Conservation (phyloP, 345 rosid genomes). For the Hirschfeldia incana region DNA sequence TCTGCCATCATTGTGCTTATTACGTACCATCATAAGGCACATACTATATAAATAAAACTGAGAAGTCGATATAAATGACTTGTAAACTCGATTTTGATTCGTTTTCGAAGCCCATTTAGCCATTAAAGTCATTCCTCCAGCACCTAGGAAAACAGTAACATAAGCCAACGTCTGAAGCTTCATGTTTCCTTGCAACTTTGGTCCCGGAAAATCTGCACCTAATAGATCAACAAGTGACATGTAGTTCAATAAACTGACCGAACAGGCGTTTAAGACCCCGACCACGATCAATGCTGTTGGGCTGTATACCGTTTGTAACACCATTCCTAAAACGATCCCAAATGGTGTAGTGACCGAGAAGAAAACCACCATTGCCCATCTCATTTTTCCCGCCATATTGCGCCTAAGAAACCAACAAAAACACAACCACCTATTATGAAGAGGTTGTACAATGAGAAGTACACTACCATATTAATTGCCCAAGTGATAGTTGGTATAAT, state of each 20-base stretch:
- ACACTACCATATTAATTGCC: background rate
- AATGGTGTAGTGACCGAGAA: conserved; percentile 54
- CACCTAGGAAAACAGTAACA: conserved; percentile 41
- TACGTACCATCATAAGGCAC: background rate
- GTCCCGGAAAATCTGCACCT: conserved; percentile 49
- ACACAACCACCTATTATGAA: background rate
- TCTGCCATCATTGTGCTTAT: background rate
- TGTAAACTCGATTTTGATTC: background rate
- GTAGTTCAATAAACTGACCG: conserved; percentile 46
- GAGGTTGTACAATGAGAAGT: background rate
- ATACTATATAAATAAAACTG: background rate
- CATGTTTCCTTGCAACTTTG: conserved; percentile 42
- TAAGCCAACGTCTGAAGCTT: conserved; percentile 41
- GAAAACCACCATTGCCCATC: conserved; percentile 39
- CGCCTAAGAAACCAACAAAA: conserved; percentile 37
- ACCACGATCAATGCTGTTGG: conserved; percentile 45
- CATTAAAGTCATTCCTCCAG: conserved; percentile 46
- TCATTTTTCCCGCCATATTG: conserved; percentile 32
- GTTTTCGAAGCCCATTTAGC: conserved; percentile 44
- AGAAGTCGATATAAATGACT: background rate
- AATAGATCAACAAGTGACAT: conserved; percentile 53
- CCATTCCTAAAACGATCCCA: conserved; percentile 47
- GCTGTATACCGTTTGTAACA: conserved; percentile 38
- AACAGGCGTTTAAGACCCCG: conserved; percentile 41
- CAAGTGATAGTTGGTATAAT: background rate